phyloP scores from a whole-genome alignment of 352 stramenopile species.

The Phytophthora melonis region DNA sequence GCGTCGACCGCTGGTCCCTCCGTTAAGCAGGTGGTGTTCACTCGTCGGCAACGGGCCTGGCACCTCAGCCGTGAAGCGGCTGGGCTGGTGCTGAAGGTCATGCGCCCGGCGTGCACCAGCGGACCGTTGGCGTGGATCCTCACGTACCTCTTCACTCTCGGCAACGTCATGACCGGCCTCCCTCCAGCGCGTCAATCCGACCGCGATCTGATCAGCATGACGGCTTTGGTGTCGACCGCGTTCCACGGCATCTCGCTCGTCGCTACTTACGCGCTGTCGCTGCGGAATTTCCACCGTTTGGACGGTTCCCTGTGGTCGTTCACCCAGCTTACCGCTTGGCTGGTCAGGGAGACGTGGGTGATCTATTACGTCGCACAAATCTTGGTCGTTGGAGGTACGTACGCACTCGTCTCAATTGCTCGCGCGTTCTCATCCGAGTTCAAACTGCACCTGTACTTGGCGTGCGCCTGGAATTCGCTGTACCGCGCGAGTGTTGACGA shows the following conservation, averaged over 20 bases:
- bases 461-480: slow-evolving; percentile 5
- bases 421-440: background rate
- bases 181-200: slow-evolving; percentile 12
- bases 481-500: slow-evolving; percentile 9
- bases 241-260: slow-evolving; percentile 1
- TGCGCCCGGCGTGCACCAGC: background rate
- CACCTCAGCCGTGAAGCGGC: background rate
- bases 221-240: background rate
- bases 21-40: background rate
- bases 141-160: slow-evolving; percentile 14
- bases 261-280: background rate
- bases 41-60: background rate
- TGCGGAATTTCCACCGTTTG: background rate
- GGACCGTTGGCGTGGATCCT: slow-evolving; percentile 5
- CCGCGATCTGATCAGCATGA: slow-evolving; percentile 13
- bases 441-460: slow-evolving; percentile 10
- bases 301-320: background rate
- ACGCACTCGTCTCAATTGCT: background rate
- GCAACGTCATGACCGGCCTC: slow-evolving; percentile 8
- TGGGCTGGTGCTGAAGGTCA: slow-evolving; percentile 1
- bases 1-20: too few relatives aligned
- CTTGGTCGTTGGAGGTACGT: background rate
- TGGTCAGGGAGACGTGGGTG: background rate
- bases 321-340: background rate
- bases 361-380: background rate